phyloP scores from a whole-genome alignment of 768 basidiomycete species.

The Gautieria morchelliformis region DNA sequence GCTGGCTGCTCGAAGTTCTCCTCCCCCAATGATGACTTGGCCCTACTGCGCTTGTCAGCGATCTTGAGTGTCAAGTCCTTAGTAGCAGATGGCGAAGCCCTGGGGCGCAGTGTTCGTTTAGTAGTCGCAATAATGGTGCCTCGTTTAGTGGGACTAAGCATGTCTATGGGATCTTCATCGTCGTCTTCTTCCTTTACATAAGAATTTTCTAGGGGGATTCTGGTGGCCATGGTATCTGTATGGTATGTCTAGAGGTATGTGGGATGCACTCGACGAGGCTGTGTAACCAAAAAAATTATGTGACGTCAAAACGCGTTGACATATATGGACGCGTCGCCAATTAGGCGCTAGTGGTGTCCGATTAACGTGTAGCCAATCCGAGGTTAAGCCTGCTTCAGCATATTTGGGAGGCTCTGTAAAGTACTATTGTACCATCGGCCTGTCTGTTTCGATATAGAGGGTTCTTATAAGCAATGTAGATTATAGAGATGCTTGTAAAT shows the following conservation, averaged over 20 bases:
- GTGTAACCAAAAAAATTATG: not conserved
- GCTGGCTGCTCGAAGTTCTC: not conserved
- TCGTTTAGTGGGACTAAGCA: not conserved
- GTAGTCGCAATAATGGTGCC: not conserved
- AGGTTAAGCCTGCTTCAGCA: too few relatives aligned
- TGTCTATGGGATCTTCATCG: slow-evolving; percentile 1
- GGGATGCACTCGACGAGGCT: too few relatives aligned
- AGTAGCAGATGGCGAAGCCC: not conserved
- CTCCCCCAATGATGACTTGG: not conserved
- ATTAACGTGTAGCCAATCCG: too few relatives aligned
- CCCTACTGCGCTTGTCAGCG: not conserved
- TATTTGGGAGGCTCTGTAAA: too few relatives aligned
- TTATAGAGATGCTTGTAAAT: too few relatives aligned
- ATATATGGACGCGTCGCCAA: slow-evolving; percentile 1
- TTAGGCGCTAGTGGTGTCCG: too few relatives aligned
- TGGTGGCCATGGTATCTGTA: not conserved
- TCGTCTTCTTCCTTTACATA: not conserved
- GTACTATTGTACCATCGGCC: too few relatives aligned
- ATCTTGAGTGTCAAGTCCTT: not conserved
- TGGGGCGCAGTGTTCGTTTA: not conserved
- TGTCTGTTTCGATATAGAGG: too few relatives aligned
- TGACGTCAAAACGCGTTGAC: not conserved
- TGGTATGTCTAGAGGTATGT: too few relatives aligned
- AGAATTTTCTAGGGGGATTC: too few relatives aligned
- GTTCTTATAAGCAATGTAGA: too few relatives aligned